Base-by-base conservation (phyloP, 2,329 filamentous ascomycete genomes). In the Nemania abortiva region DNA sequence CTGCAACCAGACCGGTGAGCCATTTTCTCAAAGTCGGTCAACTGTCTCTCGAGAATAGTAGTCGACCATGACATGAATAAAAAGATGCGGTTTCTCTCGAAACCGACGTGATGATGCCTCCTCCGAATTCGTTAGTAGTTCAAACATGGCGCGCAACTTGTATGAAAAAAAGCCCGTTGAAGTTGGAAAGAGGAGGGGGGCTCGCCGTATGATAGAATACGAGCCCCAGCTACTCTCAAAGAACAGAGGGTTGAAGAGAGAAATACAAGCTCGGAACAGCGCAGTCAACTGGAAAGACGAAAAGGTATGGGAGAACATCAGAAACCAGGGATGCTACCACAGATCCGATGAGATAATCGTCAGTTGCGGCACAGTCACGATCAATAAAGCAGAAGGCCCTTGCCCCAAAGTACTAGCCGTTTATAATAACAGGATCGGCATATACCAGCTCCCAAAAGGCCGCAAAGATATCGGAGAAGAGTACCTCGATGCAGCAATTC, bases 401-500 rank as follows among this genome's bases (percentile, higher is more conserved):
- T 59, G 22, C 13, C 77, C 76, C 31, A 80, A 79, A 63, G 78
- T 86, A 5, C 77, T 85, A 34, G 74, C 84, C 45, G 75, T 86
- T 22, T 82, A 79, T 74, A 84, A 86, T 74, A 79, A 75, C 29
- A 78, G 78, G 53, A 80, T 82, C 67, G 77, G 79, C 20, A 82
- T 84, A 69, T 82, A 78, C 72, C 83, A 85, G 74, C 78, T 86
- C 6, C 84, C 84, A 57, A 85, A 86, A 73, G 84, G 84, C 55
- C 80, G 83, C 69, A 84, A 84, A 74, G 82, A 85, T 72, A 81
- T 86, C 52, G 80, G 79, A 63, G 84, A 86, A 70, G 78, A 78
- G 68, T 76, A 84, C 39, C 78, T 81, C 29, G 75, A 75, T 2
- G 78, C 84, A 0, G 84, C 84, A 13, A 69, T 86, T 15, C 82